phyloP scores from a whole-genome alignment of 345 rosid species.

The Cardamine occulta region DNA sequence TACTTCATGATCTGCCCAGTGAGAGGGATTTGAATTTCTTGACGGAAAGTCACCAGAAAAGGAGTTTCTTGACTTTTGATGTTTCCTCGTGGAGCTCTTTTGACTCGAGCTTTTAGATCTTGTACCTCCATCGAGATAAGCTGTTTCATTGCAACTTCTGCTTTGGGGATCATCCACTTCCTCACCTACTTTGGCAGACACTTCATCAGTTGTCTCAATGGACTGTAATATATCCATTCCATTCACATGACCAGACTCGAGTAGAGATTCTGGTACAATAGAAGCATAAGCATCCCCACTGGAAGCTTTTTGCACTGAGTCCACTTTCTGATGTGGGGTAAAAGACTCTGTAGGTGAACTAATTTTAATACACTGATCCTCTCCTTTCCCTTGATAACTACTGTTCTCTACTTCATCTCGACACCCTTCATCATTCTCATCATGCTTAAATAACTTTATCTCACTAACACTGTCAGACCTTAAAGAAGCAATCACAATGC shows the following conservation, averaged over 20 bases:
- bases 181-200: conserved; percentile 36
- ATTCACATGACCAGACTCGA: conserved; percentile 30
- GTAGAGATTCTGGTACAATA: conserved; percentile 28
- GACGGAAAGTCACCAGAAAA: conserved; percentile 24
- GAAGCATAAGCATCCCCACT: conserved; percentile 26
- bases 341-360: conserved; percentile 24
- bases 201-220: conserved; percentile 22
- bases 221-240: conserved; percentile 21
- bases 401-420: conserved; percentile 39
- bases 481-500: conserved; percentile 49
- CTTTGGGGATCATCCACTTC: conserved; percentile 40
- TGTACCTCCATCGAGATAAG: conserved; percentile 40
- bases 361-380: conserved; percentile 26
- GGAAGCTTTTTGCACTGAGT: conserved; percentile 18
- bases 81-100: conserved; percentile 36
- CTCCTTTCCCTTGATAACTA: conserved; percentile 34
- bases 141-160: conserved; percentile 42
- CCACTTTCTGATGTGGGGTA: conserved; percentile 27
- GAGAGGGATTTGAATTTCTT: conserved; percentile 30
- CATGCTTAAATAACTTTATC: conserved; percentile 44
- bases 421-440: conserved; percentile 41
- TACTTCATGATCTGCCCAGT: conserved; percentile 26
- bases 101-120: conserved; percentile 45
- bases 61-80: conserved; percentile 34
- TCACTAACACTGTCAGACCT: conserved; percentile 46